Evolutionary conservation across 176 grass and related monocot species (phyloP), one percentile per base, ranked within the genome.

Genomic region (Eleusine coracana): DNA sequence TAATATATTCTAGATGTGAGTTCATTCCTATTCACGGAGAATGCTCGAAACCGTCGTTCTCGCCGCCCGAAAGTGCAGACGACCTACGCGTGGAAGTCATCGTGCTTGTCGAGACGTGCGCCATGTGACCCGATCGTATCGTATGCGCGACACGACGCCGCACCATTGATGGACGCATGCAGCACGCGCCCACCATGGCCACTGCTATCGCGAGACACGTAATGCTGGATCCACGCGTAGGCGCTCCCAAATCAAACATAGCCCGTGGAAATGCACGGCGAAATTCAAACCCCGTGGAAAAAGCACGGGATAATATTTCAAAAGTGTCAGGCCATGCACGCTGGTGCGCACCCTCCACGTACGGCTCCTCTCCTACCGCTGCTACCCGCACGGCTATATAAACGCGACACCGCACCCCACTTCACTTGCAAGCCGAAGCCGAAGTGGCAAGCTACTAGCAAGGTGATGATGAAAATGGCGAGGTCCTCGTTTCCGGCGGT

Each of bases 361-460:
- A n/a, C 58, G 9, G 9, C 56, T n/a, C 60, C 3, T 3, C 59
- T 62, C 14, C 50, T 52, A 16, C 51, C 16, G n/a, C 58, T 1
- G 20, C 59, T 62, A 34, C 31, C 31, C 3, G 34, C 31, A 20
- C 71, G 40, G 46, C 46, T 75, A 83, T 75, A 66, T 66, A 66
- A 16, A 15, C 63, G 29, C 7, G 25, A 4, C 60, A 29, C 60
- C 60, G 60, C 60, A 2, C 11, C 10, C 13, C 60, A 27, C 50
- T 52, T 17, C 56, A 61, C n/a, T 61, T 25, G 58, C 58, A 61
- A 61, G n/a, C 6, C 23, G 58, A 62, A 28, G 23, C 6, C 23
- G 3, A 3, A 62, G 28, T 16, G 4, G 51, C 54, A 21, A 21
- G 18, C 5, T 56, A 34, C 12, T 34, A 34, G 28, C 25, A 31